Evolutionary conservation across 2,329 filamentous ascomycete genomes (phyloP).

Genomic region (Didymella keratinophila): DNA sequence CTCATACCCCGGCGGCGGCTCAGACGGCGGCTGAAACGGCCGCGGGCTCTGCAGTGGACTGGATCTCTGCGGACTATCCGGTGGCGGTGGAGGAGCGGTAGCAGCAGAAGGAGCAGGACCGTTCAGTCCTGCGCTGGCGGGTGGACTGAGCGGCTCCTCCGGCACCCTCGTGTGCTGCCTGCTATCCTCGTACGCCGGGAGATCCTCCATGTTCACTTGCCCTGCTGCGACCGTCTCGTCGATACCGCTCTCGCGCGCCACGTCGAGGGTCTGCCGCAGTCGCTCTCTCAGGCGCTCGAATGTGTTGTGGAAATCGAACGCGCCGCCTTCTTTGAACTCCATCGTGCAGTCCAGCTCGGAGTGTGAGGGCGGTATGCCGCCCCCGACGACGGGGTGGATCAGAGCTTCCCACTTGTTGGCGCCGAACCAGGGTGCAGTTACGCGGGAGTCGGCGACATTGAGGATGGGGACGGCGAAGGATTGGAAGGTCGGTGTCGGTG

Average conservation of each 20-base stretch:
- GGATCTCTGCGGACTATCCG: conserved; percentile 36
- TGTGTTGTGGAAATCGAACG: conserved; percentile 83
- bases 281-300: conserved; percentile 88
- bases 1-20: conserved; percentile 90
- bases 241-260: conserved; percentile 70
- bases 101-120: conserved; percentile 27
- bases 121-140: conserved; percentile 20
- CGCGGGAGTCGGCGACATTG: conserved; percentile 84
- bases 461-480: conserved; percentile 91
- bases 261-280: conserved; percentile 79
- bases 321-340: conserved; percentile 94
- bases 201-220: conserved; percentile 81
- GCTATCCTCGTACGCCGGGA: conserved; percentile 83
- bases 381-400: conserved; percentile 81
- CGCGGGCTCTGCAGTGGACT: conserved; percentile 43
- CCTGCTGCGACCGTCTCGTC: conserved; percentile 56
- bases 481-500: conserved; percentile 72
- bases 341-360: conserved; percentile 81
- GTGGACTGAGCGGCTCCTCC: conserved; percentile 44
- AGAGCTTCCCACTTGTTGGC: conserved; percentile 87
- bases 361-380: conserved; percentile 79
- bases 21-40: conserved; percentile 63
- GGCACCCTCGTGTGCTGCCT: conserved; percentile 48
- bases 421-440: conserved; percentile 89
- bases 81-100: conserved; percentile 27